phyloP scores from a whole-genome alignment of 148 eudicot genomes.

The Chenopodium album region DNA sequence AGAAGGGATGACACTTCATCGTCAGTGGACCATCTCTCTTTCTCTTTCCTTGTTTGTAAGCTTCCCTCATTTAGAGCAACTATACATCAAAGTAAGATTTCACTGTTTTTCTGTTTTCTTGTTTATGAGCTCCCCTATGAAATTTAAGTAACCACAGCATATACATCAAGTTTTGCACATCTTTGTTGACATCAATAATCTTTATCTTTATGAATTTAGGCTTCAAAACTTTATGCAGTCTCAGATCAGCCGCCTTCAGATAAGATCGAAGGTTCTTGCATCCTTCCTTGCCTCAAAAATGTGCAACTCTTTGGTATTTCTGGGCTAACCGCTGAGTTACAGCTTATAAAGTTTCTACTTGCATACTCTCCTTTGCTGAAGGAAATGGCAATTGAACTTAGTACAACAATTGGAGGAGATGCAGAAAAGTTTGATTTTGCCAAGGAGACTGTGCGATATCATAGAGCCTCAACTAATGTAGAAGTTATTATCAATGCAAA shows the following conservation, averaged over 20 bases:
- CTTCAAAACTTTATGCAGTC: neutral
- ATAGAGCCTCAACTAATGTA: neutral
- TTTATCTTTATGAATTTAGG: neutral
- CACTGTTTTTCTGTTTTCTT: neutral
- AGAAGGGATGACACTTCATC: neutral
- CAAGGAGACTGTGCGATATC: neutral
- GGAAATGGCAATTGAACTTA: neutral
- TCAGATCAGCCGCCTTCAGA: neutral
- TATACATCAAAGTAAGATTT: constrained; percentile 9
- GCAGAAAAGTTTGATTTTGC: neutral
- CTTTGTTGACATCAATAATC: no score
- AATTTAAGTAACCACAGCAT: no score
- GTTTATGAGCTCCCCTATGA: neutral
- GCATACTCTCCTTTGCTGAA: neutral
- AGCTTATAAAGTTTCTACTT: neutral
- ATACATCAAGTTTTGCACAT: no score
- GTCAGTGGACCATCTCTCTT: neutral
- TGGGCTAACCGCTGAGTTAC: neutral
- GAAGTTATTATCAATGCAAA: no score
- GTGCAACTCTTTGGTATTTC: neutral
- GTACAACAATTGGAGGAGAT: neutral
- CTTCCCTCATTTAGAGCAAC: constrained; percentile 7
- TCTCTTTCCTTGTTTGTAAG: constrained; percentile 4
- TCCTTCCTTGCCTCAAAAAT: neutral
- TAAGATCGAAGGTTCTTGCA: neutral